These are phyloP conservation scores for Phaeodactylum tricornutum DNA, from an alignment of 108 stramenopile genomes.

Conservation along the genomic window DNA sequence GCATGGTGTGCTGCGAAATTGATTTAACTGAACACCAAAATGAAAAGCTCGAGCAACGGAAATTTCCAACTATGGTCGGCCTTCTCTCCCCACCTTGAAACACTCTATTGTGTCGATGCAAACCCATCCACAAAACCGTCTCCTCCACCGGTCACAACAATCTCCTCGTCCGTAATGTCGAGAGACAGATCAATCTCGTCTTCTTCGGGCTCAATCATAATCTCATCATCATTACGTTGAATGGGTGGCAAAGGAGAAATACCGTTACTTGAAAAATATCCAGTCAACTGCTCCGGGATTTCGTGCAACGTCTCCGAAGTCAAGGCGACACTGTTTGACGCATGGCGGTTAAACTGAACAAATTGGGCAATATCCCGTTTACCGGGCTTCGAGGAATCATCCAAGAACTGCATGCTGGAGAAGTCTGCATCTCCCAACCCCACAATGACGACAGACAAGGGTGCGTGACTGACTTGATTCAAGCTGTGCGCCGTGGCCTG, in stretches of 20 bases:
- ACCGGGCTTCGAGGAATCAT: constrained; percentile 27
- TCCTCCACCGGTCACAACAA: constrained; percentile 25
- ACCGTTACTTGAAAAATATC: constrained; percentile 34
- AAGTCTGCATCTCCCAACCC: constrained; percentile 80
- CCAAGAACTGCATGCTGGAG: constrained; percentile 59
- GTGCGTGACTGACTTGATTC: constrained; percentile 31
- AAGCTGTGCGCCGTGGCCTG: constrained; percentile 48
- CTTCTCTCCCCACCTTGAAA: too few species aligned
- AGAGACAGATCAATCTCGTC: constrained; percentile 35
- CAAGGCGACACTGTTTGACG: constrained; percentile 22
- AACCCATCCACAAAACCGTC: constrained; percentile 14
- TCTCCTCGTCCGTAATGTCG: constrained; percentile 32
- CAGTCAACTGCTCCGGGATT: constrained; percentile 55
- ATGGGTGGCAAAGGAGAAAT: constrained; percentile 23
- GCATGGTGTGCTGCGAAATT: too few species aligned
- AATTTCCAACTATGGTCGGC: too few species aligned
- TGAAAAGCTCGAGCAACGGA: too few species aligned
- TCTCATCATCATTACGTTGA: constrained; percentile 7
- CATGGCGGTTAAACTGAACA: constrained; percentile 49
- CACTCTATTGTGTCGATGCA: not conserved
- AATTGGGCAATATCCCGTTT: constrained; percentile 78
- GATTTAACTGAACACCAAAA: too few species aligned
- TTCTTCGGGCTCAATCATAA: constrained; percentile 25
- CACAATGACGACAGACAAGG: constrained; percentile 71
- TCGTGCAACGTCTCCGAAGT: constrained; percentile 53